Base-by-base conservation (phyloP, 306 rosid genomes). In the Luffa aegyptiaca region DNA sequence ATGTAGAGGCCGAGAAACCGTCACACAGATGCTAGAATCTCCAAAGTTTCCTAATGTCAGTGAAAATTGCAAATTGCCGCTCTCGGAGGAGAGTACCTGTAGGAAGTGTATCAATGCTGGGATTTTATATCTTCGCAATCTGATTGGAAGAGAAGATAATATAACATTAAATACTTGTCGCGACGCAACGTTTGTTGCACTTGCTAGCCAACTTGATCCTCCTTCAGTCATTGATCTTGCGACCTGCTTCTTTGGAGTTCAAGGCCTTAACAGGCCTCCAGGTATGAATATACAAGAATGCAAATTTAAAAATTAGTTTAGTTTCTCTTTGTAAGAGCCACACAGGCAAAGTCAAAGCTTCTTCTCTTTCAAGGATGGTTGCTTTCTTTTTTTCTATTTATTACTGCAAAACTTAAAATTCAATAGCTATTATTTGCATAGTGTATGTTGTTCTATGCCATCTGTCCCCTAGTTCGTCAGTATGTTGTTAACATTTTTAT, bases 241-340 rank as follows among this genome's bases (percentile, higher is more conserved):
- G 57, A 88, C 84, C 84, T 95, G 99, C 86, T 91, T 95, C 85
- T 95, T 95, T 85, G 94, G 97, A 62, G 92, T 93, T 85, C 93
- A 88, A 87, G 97, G 92, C 74, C 92, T 93, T 79, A 84, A 81
- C 57, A 45, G 44, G 39, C 83, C 87, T 81, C 88, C 88, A 82
- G 96, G 97, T 93, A 90, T 70, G 81, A 37, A 55, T 31, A 44
- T 35, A 75, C 8, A 74, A 75, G 17, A 16, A 75, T 7, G 37
- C 57, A n/a, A 45, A 44, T 44, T 7, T 5, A 56, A 70, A 70
- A 70, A 44, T 5, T 42, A 11, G 58, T 11, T 8, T 48, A 51
- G 56, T 10, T 74, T 7, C 61, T 74, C 10, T 36, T 17, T 65
- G 48, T 37, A 36, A 33, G 71, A 64, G 71, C 71, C 39, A 31